Percentiles rank a stretch among this genome's conserved stretches.
These are phyloP conservation scores for Gossypioides kirkii DNA, from an alignment of 345 rosid genomes.

Conservation along the genomic window DNA sequence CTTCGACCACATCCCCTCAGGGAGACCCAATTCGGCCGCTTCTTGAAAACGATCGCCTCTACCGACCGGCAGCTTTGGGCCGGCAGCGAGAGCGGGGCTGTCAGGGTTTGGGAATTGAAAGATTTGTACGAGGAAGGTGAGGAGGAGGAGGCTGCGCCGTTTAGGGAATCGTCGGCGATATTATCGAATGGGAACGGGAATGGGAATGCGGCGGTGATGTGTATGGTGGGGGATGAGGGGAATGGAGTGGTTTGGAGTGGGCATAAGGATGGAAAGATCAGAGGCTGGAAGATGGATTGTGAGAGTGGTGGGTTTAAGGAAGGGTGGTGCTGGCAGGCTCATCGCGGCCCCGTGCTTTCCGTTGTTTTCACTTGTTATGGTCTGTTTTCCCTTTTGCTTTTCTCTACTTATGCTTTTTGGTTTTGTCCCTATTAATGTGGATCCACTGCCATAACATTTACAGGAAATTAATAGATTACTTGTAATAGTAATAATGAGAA, in stretches of 20 bases:
- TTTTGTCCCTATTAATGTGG: conserved; percentile 7
- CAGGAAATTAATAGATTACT: neutral
- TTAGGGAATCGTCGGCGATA: conserved; percentile 36
- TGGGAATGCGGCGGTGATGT: conserved; percentile 47
- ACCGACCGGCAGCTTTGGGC: conserved; percentile 73
- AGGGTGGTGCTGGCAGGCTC: conserved; percentile 79
- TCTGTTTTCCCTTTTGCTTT: conserved; percentile 20
- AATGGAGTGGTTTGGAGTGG: conserved; percentile 77
- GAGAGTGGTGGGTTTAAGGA: conserved; percentile 43
- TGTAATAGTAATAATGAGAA: neutral
- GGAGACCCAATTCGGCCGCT: conserved; percentile 73
- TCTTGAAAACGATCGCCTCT: conserved; percentile 59
- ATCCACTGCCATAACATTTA: neutral
- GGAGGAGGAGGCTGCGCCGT: conserved; percentile 74
- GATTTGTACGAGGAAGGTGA: conserved; percentile 48
- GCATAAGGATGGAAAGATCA: conserved; percentile 79
- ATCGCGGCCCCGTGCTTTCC: conserved; percentile 78
- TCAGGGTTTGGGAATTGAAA: conserved; percentile 70
- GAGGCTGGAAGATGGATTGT: conserved; percentile 59
- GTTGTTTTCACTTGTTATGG: conserved; percentile 66
- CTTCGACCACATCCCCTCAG: conserved; percentile 82
- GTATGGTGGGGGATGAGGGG: conserved; percentile 73
- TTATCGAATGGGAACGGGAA: conserved; percentile 22
- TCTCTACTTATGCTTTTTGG: neutral
- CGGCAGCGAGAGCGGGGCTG: conserved; percentile 69